A percentile compares a stretch with the other conserved stretches of the same genome.
phyloP scores from a whole-genome alignment of 2,329 filamentous ascomycete species.

The Chrysoporthe austroafricana region DNA sequence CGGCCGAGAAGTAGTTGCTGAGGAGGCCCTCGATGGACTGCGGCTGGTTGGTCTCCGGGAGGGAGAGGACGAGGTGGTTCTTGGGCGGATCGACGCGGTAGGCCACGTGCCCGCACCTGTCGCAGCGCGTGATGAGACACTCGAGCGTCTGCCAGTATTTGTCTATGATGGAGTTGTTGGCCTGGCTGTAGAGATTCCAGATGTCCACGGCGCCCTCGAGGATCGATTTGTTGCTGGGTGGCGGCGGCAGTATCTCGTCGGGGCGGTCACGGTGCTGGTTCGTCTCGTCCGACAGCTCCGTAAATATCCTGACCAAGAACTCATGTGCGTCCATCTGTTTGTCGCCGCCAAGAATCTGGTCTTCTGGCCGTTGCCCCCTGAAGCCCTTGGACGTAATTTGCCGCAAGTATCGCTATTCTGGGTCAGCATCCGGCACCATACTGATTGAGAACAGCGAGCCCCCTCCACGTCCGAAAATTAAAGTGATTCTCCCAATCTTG shows the following conservation, averaged over 20 bases:
- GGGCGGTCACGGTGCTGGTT: constrained; percentile 60
- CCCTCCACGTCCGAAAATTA: too few relatives aligned
- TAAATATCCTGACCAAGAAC: constrained; percentile 81
- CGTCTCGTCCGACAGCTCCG: constrained; percentile 83
- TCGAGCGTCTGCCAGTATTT: constrained; percentile 80
- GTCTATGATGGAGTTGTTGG: constrained; percentile 76
- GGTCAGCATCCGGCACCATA: not conserved
- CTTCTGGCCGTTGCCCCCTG: constrained; percentile 34
- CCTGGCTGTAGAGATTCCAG: constrained; percentile 72
- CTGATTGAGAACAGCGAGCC: not conserved
- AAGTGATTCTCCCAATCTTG: too few relatives aligned
- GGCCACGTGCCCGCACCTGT: constrained; percentile 55
- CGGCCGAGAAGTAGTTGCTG: constrained; percentile 69
- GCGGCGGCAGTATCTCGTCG: constrained; percentile 31
- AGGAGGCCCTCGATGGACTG: constrained; percentile 64
- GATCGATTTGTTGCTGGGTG: constrained; percentile 33
- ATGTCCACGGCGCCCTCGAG: constrained; percentile 69
- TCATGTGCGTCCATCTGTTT: constrained; percentile 91
- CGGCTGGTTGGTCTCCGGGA: constrained; percentile 37
- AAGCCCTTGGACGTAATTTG: constrained; percentile 57
- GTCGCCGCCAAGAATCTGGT: constrained; percentile 66
- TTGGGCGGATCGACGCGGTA: constrained; percentile 47
- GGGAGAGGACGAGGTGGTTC: constrained; percentile 58
- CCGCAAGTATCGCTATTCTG: constrained; percentile 60
- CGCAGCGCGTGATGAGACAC: constrained; percentile 72